Evolutionary conservation across 2,329 filamentous ascomycete species (phyloP).

Genomic region (Colletotrichum incanum): DNA sequence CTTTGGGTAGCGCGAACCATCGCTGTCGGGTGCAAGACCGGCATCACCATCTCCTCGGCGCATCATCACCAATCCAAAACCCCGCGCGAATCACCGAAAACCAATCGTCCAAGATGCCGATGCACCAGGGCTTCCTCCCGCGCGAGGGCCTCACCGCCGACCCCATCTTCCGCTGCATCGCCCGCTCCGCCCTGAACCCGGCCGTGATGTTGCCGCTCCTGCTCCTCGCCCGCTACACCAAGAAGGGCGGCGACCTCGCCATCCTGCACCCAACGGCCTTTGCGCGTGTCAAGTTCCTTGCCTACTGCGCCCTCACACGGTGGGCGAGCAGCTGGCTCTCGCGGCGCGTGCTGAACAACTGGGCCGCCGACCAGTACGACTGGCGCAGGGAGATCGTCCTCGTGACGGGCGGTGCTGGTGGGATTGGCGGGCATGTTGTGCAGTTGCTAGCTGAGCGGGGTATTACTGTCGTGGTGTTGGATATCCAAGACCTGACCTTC

Average conservation of each 20-base stretch:
- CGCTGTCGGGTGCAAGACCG: not conserved
- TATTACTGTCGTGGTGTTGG: slow-evolving; percentile 80
- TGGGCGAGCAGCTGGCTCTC: slow-evolving; percentile 68
- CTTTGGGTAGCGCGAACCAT: not conserved
- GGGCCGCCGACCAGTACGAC: slow-evolving; percentile 69
- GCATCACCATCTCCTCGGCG: too few relatives aligned
- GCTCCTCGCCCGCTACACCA: slow-evolving; percentile 75
- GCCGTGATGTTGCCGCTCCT: slow-evolving; percentile 75
- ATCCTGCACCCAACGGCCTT: slow-evolving; percentile 67
- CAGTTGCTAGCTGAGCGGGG: slow-evolving; percentile 75
- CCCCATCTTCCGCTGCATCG: slow-evolving; percentile 70
- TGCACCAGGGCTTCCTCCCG: slow-evolving; percentile 68
- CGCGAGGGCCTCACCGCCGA: slow-evolving; percentile 74
- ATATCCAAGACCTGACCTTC: slow-evolving; percentile 74
- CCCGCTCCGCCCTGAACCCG: slow-evolving; percentile 76
- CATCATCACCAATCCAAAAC: not conserved
- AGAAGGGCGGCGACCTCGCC: slow-evolving; percentile 69
- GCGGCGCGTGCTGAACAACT: slow-evolving; percentile 64
- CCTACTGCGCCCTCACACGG: slow-evolving; percentile 67
- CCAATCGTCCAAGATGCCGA: slow-evolving; percentile 31
- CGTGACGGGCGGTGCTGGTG: slow-evolving; percentile 81
- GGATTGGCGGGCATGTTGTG: slow-evolving; percentile 79
- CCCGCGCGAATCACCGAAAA: not conserved
- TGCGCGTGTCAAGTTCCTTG: slow-evolving; percentile 67
- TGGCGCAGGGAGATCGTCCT: slow-evolving; percentile 81